Evolutionary conservation across 2,329 filamentous ascomycete genomes (phyloP).

Genomic region (Colletotrichum camelliae): DNA sequence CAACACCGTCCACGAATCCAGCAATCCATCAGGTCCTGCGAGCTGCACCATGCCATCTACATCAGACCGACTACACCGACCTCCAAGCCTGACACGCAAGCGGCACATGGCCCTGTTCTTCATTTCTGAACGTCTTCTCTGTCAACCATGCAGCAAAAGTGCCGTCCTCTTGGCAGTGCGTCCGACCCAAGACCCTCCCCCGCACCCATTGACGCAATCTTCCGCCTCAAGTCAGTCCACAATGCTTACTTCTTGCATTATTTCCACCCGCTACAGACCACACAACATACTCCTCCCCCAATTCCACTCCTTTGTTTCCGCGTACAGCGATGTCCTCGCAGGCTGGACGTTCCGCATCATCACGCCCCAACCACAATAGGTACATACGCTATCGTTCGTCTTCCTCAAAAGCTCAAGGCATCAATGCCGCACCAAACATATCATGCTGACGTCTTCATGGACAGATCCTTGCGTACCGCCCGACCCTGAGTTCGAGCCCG

Average conservation of each 20-base stretch:
- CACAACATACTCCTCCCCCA: too few species aligned
- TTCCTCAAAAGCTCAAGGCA: neutral
- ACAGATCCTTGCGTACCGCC: neutral
- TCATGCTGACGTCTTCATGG: neutral
- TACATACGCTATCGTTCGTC: neutral
- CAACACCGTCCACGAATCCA: neutral
- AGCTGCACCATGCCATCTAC: neutral
- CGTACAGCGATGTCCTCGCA: neutral
- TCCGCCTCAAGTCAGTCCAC: too few species aligned
- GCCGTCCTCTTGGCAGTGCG: neutral
- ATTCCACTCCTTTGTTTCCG: too few species aligned
- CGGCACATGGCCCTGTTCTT: neutral
- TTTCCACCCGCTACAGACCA: too few species aligned
- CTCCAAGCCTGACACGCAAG: neutral
- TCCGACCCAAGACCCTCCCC: neutral
- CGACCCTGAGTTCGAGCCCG: neutral
- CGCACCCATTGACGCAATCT: too few species aligned
- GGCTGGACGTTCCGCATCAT: neutral
- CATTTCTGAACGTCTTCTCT: too few species aligned
- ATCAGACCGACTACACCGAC: neutral
- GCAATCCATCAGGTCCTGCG: neutral
- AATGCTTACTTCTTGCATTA: too few species aligned
- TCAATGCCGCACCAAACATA: neutral
- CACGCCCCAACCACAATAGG: neutral
- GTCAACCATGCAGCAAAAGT: too few species aligned